Evolutionary conservation across 192 early-diverging fungal genomes (phyloP).

Genomic region (Coemansia reversa): DNA sequence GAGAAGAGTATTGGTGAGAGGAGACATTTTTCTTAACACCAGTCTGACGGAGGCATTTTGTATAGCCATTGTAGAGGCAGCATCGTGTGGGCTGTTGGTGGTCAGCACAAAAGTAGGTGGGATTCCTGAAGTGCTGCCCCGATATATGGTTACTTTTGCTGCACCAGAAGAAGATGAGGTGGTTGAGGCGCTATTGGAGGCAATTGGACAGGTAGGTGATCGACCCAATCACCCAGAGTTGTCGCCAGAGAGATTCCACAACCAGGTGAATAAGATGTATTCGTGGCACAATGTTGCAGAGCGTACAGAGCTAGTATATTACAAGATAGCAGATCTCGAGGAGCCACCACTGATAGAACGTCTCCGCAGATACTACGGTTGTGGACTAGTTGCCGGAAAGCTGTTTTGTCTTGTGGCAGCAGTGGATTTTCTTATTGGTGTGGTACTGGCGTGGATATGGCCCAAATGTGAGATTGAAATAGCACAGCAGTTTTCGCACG

Average conservation of each 20-base stretch:
- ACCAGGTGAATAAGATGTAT: constrained; percentile 89
- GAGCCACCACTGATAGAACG: constrained; percentile 75
- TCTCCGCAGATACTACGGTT: constrained; percentile 78
- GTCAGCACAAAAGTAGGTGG: constrained; percentile 97
- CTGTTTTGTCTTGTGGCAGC: constrained; percentile 88
- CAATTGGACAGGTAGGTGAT: constrained; percentile 65
- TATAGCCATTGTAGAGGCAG: constrained; percentile 98
- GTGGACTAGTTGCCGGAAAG: constrained; percentile 88
- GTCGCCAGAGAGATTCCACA: constrained; percentile 70
- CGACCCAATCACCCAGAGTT: constrained; percentile 58
- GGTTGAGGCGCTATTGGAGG: constrained; percentile 65
- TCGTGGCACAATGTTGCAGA: constrained; percentile 95
- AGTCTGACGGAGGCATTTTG: constrained; percentile 98
- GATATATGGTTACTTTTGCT: constrained; percentile 90
- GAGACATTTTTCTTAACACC: constrained; percentile 96
- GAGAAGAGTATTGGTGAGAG: constrained; percentile 82
- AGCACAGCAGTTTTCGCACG: constrained; percentile 61
- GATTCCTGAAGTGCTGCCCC: constrained; percentile 92
- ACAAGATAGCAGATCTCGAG: constrained; percentile 64
- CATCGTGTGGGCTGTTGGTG: constrained; percentile 88
- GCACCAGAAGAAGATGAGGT: constrained; percentile 82
- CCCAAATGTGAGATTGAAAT: constrained; percentile 71
- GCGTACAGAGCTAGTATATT: constrained; percentile 85
- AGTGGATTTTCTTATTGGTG: constrained; percentile 77
- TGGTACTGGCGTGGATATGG: constrained; percentile 78